Evolutionary conservation across 768 basidiomycete genomes (phyloP).

Genomic region (Termitomyces heimii): DNA sequence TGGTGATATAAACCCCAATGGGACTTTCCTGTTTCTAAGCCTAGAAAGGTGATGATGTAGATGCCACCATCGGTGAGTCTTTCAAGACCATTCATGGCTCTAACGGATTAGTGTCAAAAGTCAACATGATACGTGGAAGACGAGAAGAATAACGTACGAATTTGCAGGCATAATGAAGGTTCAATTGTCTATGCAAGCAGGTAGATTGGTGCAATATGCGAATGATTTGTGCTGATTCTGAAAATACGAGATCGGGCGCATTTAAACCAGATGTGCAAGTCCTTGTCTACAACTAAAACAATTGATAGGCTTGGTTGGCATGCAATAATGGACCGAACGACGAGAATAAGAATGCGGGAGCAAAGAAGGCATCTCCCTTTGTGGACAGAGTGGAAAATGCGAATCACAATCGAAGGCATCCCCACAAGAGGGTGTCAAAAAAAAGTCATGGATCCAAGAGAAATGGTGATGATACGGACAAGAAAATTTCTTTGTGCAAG

Average conservation of each 20-base stretch:
- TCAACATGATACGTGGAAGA: neutral
- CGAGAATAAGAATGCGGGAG: neutral
- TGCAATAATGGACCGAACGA: neutral
- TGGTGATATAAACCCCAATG: neutral
- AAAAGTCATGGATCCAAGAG: too few relatives aligned
- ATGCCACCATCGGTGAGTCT: neutral
- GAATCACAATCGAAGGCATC: too few relatives aligned
- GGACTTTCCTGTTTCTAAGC: neutral
- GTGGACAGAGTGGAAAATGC: too few relatives aligned
- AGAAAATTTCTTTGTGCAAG: too few relatives aligned
- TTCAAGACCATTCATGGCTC: neutral
- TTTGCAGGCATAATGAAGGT: neutral
- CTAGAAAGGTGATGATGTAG: neutral
- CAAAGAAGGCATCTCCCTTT: neutral
- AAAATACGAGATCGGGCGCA: neutral
- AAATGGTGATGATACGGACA: too few relatives aligned
- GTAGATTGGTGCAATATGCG: neutral
- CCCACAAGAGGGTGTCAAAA: too few relatives aligned
- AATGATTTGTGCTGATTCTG: neutral
- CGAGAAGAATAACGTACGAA: neutral
- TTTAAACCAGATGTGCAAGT: neutral
- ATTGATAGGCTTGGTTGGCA: neutral
- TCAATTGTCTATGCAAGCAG: neutral
- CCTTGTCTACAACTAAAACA: neutral
- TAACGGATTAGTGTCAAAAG: neutral